Percentiles rank a stretch among this genome's conserved stretches.
Conservation (phyloP, 2,329 filamentous ascomycete species). For the Claviceps monticola region DNA sequence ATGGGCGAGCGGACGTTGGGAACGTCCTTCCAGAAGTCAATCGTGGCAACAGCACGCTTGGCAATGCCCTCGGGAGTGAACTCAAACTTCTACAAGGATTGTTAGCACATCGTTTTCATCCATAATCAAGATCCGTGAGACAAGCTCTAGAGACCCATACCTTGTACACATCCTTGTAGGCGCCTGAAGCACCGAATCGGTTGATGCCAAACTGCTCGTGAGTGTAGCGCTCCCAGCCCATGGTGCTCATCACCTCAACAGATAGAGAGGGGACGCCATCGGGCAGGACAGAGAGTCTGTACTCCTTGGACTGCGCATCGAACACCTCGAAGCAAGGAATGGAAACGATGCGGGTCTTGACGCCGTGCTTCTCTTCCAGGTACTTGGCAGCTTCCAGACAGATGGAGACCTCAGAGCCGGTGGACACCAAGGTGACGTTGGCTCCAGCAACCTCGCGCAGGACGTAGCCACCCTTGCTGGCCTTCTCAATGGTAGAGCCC, state of each 20-base stretch:
- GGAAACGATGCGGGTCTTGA: slow-evolving; percentile 85
- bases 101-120: slow-evolving; percentile 19
- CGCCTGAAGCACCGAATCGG: slow-evolving; percentile 93
- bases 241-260: slow-evolving; percentile 91
- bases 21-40: slow-evolving; percentile 95
- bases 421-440: slow-evolving; percentile 79
- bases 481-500: slow-evolving; percentile 78
- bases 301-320: slow-evolving; percentile 85
- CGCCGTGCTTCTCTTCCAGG: slow-evolving; percentile 73
- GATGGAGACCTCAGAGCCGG: slow-evolving; percentile 91
- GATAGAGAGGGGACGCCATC: slow-evolving; percentile 88
- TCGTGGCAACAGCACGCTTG: slow-evolving; percentile 83
- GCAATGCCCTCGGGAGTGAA: slow-evolving; percentile 94
- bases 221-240: slow-evolving; percentile 97
- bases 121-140: background rate
- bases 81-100: slow-evolving; percentile 72
- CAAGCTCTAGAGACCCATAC: slow-evolving; percentile 30
- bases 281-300: slow-evolving; percentile 82
- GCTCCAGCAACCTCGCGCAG: slow-evolving; percentile 73
- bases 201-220: slow-evolving; percentile 99
- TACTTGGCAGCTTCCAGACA: slow-evolving; percentile 86
- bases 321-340: slow-evolving; percentile 97
- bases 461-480: slow-evolving; percentile 90
- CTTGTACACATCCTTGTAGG: slow-evolving; percentile 97
- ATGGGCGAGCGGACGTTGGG: slow-evolving; percentile 84